A percentile compares a stretch with the other conserved stretches of the same genome.
These are phyloP conservation scores for Pseudopithomyces chartarum DNA, from an alignment of 2,329 filamentous ascomycete genomes.

Conservation along the genomic window DNA sequence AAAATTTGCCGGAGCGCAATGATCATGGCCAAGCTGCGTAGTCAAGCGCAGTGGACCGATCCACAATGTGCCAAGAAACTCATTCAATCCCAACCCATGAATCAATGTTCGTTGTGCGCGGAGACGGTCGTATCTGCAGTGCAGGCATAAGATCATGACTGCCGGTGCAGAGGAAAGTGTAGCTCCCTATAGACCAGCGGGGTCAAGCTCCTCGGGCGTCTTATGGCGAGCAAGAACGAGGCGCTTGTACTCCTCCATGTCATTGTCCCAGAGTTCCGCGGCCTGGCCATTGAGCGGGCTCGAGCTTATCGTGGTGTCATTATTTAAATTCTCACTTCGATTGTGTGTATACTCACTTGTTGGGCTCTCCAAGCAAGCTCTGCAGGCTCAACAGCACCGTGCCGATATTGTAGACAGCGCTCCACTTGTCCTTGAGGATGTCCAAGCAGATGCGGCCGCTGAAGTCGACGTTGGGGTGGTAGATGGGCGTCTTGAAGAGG, in stretches of 20 bases:
- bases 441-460: slow-evolving; percentile 95
- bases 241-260: slow-evolving; percentile 84
- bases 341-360: slow-evolving; percentile 73
- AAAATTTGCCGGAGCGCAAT: neutral
- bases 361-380: slow-evolving; percentile 93
- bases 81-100: neutral
- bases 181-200: slow-evolving; percentile 5
- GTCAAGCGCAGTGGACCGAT: neutral
- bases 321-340: neutral
- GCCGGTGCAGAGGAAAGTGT: neutral
- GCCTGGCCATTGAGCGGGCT: slow-evolving; percentile 96
- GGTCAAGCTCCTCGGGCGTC: slow-evolving; percentile 50
- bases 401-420: slow-evolving; percentile 94
- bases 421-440: slow-evolving; percentile 99
- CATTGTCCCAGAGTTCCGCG: slow-evolving; percentile 92
- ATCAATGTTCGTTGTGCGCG: neutral
- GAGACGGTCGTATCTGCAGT: neutral
- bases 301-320: slow-evolving; percentile 61
- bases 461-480: slow-evolving; percentile 98
- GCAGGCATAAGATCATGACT: neutral
- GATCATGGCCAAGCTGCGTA: neutral
- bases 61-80: neutral
- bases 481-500: slow-evolving; percentile 97
- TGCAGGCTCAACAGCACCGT: slow-evolving; percentile 92
- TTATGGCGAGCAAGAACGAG: slow-evolving; percentile 68